Evolutionary conservation across 495 filamentous ascomycete genomes (phyloP), one percentile per base, ranked within the genome.

Genomic region (Letharia lupina): DNA sequence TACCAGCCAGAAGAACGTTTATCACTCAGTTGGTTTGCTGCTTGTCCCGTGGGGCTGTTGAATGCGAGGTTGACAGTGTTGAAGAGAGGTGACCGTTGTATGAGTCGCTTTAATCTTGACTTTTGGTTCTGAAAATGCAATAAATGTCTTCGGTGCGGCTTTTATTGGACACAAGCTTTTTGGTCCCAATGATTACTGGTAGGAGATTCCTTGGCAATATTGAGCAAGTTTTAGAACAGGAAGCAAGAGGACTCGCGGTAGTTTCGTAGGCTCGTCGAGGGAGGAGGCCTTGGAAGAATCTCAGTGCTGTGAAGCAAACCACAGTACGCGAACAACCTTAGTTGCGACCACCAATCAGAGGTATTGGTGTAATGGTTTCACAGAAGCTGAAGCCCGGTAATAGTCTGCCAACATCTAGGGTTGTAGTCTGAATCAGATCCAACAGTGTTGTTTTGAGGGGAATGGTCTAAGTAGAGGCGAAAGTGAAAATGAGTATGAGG

Each of bases 1-100:
- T n/a, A 60, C 66, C 66, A 63, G 61, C 66, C 66, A 31, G 15
- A 50, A 61, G 44, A 44, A 5, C 45, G n/a, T 20, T 6, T 12
- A 42, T 33, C 64, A 42, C 58, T 54, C 33, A 44, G 39, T 41
- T 28, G 50, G 5, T 33, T 42, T 48, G 16, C 47, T 63, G 35
- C 39, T 23, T 35, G 37, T n/a, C 28, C 13, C 2, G 52, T 35
- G 13, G n/a, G 52, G 20, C 42, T 37, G 33, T n/a, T n/a, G 40
- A 48, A 60, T 48, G 50, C 35, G 33, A 67, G 56, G 23, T 37
- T 11, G 31, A 50, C 37, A 4, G 18, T 37, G 4, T 33, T 52
- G 33, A 54, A 33, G 28, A 61, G 35, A 47, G 6, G 4, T 33
- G 60, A 35, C 23, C 3, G 13, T 44, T 33, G 7, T 11, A 15